Percentiles rank a stretch among this genome's conserved stretches.
Conservation (phyloP, 768 basidiomycete genomes). For the Trametes punicea region DNA sequence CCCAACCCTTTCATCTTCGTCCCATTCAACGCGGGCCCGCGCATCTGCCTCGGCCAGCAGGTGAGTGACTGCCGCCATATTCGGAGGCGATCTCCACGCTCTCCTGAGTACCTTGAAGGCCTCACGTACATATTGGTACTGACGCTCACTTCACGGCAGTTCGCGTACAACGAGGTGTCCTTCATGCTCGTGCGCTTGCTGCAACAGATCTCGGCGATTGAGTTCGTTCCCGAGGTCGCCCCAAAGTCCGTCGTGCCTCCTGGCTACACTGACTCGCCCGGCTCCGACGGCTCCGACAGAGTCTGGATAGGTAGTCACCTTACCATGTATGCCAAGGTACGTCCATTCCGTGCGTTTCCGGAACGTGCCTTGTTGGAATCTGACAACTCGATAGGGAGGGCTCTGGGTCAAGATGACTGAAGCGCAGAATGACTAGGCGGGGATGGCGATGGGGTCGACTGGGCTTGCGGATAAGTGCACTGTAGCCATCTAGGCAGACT, state of each 20-base stretch:
- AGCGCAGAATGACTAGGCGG: constrained; percentile 5
- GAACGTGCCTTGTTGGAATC: neutral
- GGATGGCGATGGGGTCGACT: neutral
- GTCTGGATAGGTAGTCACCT: constrained; percentile 35
- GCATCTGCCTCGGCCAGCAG: constrained; percentile 37
- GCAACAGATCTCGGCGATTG: constrained; percentile 42
- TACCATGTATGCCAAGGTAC: constrained; percentile 39
- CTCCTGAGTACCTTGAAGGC: neutral
- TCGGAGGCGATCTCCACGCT: no score
- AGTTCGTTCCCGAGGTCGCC: constrained; percentile 23
- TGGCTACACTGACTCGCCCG: constrained; percentile 19
- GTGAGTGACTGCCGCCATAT: no score
- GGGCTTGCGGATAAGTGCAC: neutral
- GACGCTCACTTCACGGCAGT: constrained; percentile 27
- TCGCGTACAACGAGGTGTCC: constrained; percentile 52
- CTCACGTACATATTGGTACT: neutral
- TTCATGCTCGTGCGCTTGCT: constrained; percentile 53
- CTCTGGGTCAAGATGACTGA: constrained; percentile 45
- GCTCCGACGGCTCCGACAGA: constrained; percentile 31
- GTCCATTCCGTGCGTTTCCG: constrained; percentile 10
- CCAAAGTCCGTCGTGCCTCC: constrained; percentile 24
- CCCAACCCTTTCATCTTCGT: constrained; percentile 54
- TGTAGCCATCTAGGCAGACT: neutral
- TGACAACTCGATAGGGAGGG: constrained; percentile 35
- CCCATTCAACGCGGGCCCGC: constrained; percentile 33